phyloP scores from a whole-genome alignment of 257 asterid genomes.

The Ehretia macrophylla region DNA sequence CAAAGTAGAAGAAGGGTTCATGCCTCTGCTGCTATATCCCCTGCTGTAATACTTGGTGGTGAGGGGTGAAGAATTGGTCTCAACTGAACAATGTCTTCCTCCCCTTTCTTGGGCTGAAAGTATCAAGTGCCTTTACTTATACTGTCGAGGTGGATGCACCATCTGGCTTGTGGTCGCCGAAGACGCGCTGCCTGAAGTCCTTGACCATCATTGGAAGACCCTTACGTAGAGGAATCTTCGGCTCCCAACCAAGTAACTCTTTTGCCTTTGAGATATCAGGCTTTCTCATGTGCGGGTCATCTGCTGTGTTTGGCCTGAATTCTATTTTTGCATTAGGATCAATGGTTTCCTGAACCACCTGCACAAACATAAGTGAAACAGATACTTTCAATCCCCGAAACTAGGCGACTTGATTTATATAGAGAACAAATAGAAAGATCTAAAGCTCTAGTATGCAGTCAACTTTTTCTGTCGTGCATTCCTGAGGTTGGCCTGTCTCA shows the following conservation, averaged over 20 bases:
- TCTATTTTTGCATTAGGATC: conserved; percentile 85
- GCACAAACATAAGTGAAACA: conserved; percentile 3
- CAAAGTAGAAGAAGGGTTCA: neutral
- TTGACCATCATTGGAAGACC: conserved; percentile 95
- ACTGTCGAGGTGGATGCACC: conserved; percentile 18
- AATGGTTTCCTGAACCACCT: conserved; percentile 95
- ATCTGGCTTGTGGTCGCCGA: conserved; percentile 69
- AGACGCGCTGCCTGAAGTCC: conserved; percentile 86
- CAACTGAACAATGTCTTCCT: neutral
- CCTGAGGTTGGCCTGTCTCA: no score
- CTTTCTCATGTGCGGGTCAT: conserved; percentile 96
- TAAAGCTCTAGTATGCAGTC: no score
- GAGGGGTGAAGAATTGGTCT: no score
- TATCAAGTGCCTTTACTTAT: conserved; percentile 1
- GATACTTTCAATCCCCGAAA: neutral
- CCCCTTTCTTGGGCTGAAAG: neutral
- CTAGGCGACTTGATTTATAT: no score
- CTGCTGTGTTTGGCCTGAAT: conserved; percentile 88
- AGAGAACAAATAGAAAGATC: no score
- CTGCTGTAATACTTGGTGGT: neutral
- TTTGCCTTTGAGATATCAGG: conserved; percentile 90
- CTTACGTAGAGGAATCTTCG: conserved; percentile 70
- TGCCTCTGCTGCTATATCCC: neutral
- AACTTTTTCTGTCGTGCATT: no score
- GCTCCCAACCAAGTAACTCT: conserved; percentile 90